These are phyloP conservation scores for Myriangium duriaei DNA, from an alignment of 2,329 filamentous ascomycete species.

Conservation along the genomic window DNA sequence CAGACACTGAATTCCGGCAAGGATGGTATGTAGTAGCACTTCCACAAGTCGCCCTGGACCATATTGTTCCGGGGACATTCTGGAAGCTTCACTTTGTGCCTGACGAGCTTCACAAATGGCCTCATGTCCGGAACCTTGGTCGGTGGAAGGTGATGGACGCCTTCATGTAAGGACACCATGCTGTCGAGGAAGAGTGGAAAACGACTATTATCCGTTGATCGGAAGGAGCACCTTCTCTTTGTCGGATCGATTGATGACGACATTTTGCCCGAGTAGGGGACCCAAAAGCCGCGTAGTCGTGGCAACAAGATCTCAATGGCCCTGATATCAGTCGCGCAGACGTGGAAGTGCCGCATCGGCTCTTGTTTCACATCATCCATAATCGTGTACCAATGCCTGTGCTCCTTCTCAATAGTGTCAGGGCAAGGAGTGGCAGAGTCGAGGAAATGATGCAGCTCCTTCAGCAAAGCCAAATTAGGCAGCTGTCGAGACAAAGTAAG, in stretches of 20 bases:
- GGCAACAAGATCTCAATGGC: slow-evolving; percentile 64
- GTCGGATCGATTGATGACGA: slow-evolving; percentile 12
- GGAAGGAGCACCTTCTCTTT: slow-evolving; percentile 55
- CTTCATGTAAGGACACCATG: slow-evolving; percentile 41
- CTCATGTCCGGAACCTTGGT: slow-evolving; percentile 40
- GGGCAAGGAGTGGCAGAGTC: slow-evolving; percentile 43
- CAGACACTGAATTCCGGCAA: slow-evolving; percentile 74
- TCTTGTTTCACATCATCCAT: slow-evolving; percentile 54
- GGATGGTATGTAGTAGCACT: slow-evolving; percentile 58
- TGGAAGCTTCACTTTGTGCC: slow-evolving; percentile 42
- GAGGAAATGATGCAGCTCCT: slow-evolving; percentile 52
- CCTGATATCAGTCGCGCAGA: slow-evolving; percentile 63
- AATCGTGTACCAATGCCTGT: slow-evolving; percentile 61
- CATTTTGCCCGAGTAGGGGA: slow-evolving; percentile 25
- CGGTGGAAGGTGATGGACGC: slow-evolving; percentile 13
- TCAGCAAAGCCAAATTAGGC: slow-evolving; percentile 55
- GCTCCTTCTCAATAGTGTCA: slow-evolving; percentile 41
- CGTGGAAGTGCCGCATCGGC: slow-evolving; percentile 53
- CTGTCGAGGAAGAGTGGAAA: slow-evolving; percentile 46
- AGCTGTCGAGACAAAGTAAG: slow-evolving; percentile 60
- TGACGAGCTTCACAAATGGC: slow-evolving; percentile 51
- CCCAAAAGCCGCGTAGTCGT: slow-evolving; percentile 54
- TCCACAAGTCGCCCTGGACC: slow-evolving; percentile 54
- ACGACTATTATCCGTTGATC: slow-evolving; percentile 42
- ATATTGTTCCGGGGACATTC: slow-evolving; percentile 57